These are phyloP conservation scores for Fagus sylvatica DNA, from an alignment of 306 rosid genomes.

Conservation along the genomic window DNA sequence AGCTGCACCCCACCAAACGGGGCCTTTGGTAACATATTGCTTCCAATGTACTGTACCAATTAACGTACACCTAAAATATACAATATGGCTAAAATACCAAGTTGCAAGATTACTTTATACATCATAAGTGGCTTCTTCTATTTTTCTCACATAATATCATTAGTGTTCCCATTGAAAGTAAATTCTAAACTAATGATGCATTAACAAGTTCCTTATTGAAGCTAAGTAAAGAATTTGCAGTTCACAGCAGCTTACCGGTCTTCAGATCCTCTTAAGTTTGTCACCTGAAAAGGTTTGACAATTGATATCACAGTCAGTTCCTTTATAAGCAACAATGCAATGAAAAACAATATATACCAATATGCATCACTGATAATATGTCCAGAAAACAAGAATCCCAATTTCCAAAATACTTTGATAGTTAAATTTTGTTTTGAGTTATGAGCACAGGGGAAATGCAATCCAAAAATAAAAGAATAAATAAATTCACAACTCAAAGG, in stretches of 20 bases:
- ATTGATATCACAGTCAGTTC: slow-evolving; percentile 17
- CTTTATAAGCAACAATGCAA: slow-evolving; percentile 32
- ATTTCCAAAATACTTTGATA: background rate
- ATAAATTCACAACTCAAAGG: background rate
- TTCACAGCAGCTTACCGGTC: slow-evolving; percentile 50
- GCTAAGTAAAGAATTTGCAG: slow-evolving; percentile 11
- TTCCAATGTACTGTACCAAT: background rate
- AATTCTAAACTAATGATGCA: background rate
- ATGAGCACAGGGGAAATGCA: background rate
- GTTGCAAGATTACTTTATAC: background rate
- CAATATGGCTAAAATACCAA: background rate
- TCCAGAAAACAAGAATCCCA: background rate
- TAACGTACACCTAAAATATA: background rate
- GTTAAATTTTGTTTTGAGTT: background rate
- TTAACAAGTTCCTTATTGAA: slow-evolving; percentile 4
- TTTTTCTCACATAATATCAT: background rate
- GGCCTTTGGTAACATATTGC: background rate
- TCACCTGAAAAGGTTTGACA: slow-evolving; percentile 50
- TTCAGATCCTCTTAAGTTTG: slow-evolving; percentile 50
- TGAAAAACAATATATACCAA: background rate
- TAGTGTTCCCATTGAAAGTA: background rate
- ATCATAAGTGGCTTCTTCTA: background rate
- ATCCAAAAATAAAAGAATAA: background rate
- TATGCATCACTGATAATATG: background rate
- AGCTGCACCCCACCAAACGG: background rate